phyloP scores from a whole-genome alignment of 31 red algal species.

The Asparagopsis taxiformis region DNA sequence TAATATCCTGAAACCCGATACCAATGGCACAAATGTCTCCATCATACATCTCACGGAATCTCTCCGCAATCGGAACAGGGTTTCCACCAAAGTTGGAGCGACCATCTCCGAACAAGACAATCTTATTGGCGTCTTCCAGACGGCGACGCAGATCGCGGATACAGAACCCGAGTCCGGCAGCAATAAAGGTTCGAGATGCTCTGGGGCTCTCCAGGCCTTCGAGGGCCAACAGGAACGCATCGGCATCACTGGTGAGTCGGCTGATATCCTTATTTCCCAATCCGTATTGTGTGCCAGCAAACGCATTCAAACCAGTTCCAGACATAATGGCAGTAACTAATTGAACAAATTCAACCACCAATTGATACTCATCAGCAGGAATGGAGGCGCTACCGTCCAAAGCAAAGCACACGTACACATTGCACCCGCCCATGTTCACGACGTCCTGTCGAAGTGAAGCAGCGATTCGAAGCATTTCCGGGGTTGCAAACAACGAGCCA shows the following conservation, averaged over 20 bases:
- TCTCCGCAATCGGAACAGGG: too few species aligned
- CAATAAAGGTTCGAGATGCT: constrained; percentile 21
- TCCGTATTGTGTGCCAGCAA: constrained; percentile 27
- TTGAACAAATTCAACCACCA: constrained; percentile 16
- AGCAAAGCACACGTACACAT: constrained; percentile 35
- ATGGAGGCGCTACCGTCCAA: constrained; percentile 34
- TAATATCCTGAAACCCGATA: too few species aligned
- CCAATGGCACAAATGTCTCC: too few species aligned
- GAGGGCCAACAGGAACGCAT: neutral
- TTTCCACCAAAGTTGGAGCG: constrained; percentile 14
- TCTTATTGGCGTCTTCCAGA: too few species aligned
- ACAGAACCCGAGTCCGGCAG: constrained; percentile 3
- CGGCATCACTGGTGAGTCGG: constrained; percentile 10
- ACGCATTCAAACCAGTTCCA: neutral
- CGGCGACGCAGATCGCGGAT: neutral
- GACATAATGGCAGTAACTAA: constrained; percentile 13
- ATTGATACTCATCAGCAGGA: constrained; percentile 1
- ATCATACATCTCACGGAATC: too few species aligned
- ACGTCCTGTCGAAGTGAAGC: too few species aligned
- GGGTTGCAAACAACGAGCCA: too few species aligned
- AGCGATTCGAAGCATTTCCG: too few species aligned
- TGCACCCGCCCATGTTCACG: constrained; percentile 8
- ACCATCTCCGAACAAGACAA: constrained; percentile 31
- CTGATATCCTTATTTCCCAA: constrained; percentile 6
- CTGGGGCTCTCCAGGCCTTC: neutral